These are phyloP conservation scores for Kwoniella pini DNA, from an alignment of 768 basidiomycete genomes.

Conservation along the genomic window DNA sequence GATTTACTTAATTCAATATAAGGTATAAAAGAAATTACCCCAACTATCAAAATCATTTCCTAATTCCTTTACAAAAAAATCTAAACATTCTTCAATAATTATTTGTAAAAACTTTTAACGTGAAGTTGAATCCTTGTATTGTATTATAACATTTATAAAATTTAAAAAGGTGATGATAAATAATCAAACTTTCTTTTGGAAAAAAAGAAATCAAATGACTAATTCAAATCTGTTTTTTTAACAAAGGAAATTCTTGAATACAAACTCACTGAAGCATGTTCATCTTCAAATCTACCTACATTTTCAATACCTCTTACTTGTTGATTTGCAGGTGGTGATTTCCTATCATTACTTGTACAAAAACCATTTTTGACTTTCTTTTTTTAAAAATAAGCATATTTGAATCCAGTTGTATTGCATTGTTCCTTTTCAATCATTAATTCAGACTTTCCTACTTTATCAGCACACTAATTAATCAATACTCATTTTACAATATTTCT, in stretches of 20 bases:
- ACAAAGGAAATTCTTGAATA: background rate
- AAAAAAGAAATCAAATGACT: background rate
- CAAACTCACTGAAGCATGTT: constrained; percentile 4
- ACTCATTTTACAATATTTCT: constrained; percentile 11
- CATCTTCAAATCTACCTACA: constrained; percentile 12
- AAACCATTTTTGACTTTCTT: constrained; percentile 5
- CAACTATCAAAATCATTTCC: constrained; percentile 7
- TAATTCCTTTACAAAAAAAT: constrained; percentile 8
- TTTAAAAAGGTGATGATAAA: background rate
- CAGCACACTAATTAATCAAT: too few relatives aligned
- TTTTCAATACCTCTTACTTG: constrained; percentile 5
- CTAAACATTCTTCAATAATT: constrained; percentile 6
- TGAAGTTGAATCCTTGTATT: constrained; percentile 5
- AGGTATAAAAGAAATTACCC: constrained; percentile 4
- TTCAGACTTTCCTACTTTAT: background rate
- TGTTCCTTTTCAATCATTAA: constrained; percentile 1
- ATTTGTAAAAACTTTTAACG: background rate
- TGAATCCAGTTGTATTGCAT: constrained; percentile 14
- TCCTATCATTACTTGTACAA: constrained; percentile 12
- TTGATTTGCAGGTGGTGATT: constrained; percentile 2
- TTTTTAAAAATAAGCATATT: constrained; percentile 8
- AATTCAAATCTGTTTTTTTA: too few relatives aligned
- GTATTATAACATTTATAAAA: constrained; percentile 13
- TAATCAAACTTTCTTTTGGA: constrained; percentile 12
- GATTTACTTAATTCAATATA: background rate